Evolutionary conservation across 768 basidiomycete species (phyloP).

Genomic region (Mycena albidolilacea): DNA sequence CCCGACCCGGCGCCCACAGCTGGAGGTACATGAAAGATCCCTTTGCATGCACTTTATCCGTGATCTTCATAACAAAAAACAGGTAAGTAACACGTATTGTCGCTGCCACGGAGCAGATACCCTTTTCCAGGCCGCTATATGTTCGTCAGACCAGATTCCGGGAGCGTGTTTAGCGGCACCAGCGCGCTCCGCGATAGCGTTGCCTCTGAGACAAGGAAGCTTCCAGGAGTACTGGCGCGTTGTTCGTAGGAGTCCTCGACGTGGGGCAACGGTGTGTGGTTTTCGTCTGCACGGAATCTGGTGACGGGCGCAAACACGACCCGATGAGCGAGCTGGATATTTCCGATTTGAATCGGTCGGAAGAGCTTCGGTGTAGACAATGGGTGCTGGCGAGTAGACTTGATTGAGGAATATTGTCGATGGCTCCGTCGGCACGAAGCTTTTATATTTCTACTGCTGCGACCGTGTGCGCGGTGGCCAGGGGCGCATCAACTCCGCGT

Average conservation of each 20-base stretch:
- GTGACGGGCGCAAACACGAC: slow-evolving; percentile 65
- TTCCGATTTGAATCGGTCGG: slow-evolving; percentile 31
- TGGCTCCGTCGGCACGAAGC: too few relatives aligned
- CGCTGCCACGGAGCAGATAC: slow-evolving; percentile 37
- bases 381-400: too few relatives aligned
- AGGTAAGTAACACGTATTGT: neutral
- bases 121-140: slow-evolving; percentile 62
- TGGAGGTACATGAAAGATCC: slow-evolving; percentile 60
- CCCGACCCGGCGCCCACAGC: slow-evolving; percentile 64
- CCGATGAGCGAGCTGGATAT: slow-evolving; percentile 56
- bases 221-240: slow-evolving; percentile 46
- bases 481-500: too few relatives aligned
- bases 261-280: slow-evolving; percentile 50
- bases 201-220: slow-evolving; percentile 57
- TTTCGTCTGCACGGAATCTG: slow-evolving; percentile 52
- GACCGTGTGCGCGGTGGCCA: too few relatives aligned
- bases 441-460: too few relatives aligned
- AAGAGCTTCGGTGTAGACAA: slow-evolving; percentile 47
- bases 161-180: slow-evolving; percentile 53
- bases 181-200: slow-evolving; percentile 50
- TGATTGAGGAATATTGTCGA: too few relatives aligned
- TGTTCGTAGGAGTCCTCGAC: slow-evolving; percentile 49
- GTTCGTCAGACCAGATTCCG: slow-evolving; percentile 60
- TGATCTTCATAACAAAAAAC: slow-evolving; percentile 15
- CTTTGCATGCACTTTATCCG: slow-evolving; percentile 41